Evolutionary conservation across 768 basidiomycete species (phyloP), one percentile per base, ranked within the genome.

Genomic region (Pisolithus marmoratus): DNA sequence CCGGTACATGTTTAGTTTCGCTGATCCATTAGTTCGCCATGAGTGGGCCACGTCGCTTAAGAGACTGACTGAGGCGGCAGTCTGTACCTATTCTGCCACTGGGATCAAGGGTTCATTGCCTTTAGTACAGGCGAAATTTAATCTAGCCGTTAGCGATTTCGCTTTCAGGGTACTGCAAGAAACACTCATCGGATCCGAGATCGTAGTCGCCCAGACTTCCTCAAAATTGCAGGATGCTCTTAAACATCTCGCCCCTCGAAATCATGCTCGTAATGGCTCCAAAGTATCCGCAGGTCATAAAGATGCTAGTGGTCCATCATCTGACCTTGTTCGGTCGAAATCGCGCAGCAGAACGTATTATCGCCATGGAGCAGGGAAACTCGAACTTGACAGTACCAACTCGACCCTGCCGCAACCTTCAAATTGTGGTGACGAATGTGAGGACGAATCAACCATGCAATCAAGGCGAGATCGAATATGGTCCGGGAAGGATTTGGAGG

Each of bases 1-100:
- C 58, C 83, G 85, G 61, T 98, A 98, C 71, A 93, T 96, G 84
- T 97, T 96, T 75, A 93, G 90, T 56, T 83, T 96, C 40, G 82
- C 87, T 47, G 90, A 93, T 60, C 78, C 85, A 1, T 74, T 87
- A 37, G 77, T 88, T 17, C 82, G 85, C 19, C 79, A 86, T 54
- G 81, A 85, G 54, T 92, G 89, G 89, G 77, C 76, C 1, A 76
- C 80, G 4, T 83, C 80, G 24, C 68, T 92, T 55, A 80, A 80
- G 61, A 80, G 80, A 51, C 80, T 87, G 58, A 83, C 87, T 47
- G 85, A 86, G 46, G 73, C 71, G 23, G 72, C 77, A 17, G 59
- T 58, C 23, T 66, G 55, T 31, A 51, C 58, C 20, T 26, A 46
- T 22, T 53, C 58, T 22, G 59, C 65, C 17, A 62, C 68, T 14